A percentile compares a stretch with the other conserved stretches of the same genome.
These are phyloP conservation scores for Coleophoma eucalyptorum DNA, from an alignment of 2,329 filamentous ascomycete species.

Conservation along the genomic window DNA sequence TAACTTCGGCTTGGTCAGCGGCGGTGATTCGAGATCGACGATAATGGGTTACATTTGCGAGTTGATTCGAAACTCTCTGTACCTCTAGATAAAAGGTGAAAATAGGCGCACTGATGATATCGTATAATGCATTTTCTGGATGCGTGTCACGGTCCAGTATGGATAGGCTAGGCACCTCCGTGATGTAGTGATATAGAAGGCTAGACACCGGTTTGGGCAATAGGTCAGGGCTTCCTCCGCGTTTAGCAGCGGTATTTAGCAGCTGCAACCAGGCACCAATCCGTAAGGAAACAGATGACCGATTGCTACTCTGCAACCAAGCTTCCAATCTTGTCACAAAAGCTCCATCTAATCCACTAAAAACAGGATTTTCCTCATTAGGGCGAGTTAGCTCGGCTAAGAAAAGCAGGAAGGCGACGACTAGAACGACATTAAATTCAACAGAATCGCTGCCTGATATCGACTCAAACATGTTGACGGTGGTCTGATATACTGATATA, in stretches of 20 bases:
- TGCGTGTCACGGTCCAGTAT: background rate
- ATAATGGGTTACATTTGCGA: slow-evolving; percentile 18
- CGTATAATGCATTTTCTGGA: slow-evolving; percentile 9
- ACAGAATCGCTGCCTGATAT: slow-evolving; percentile 1
- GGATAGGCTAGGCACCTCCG: background rate
- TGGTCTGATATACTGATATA: background rate
- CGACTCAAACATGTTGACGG: background rate
- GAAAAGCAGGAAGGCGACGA: slow-evolving; percentile 11
- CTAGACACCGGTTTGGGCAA: slow-evolving; percentile 8
- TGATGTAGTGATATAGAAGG: slow-evolving; percentile 4
- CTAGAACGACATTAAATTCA: slow-evolving; percentile 5
- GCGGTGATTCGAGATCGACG: slow-evolving; percentile 19
- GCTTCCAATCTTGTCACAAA: background rate
- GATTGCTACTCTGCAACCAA: background rate
- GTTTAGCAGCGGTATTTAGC: slow-evolving; percentile 11
- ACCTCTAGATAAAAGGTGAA: slow-evolving; percentile 18
- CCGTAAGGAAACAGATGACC: slow-evolving; percentile 3
- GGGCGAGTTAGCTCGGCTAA: slow-evolving; percentile 8
- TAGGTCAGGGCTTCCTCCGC: slow-evolving; percentile 7
- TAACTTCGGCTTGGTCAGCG: slow-evolving; percentile 15
- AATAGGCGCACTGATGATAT: slow-evolving; percentile 11
- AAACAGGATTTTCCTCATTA: slow-evolving; percentile 5
- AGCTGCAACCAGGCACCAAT: slow-evolving; percentile 15
- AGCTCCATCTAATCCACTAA: slow-evolving; percentile 1
- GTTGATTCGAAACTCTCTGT: slow-evolving; percentile 14